Evolutionary conservation across 148 eudicot genomes (phyloP).

Genomic region (Camellia sinensis): DNA sequence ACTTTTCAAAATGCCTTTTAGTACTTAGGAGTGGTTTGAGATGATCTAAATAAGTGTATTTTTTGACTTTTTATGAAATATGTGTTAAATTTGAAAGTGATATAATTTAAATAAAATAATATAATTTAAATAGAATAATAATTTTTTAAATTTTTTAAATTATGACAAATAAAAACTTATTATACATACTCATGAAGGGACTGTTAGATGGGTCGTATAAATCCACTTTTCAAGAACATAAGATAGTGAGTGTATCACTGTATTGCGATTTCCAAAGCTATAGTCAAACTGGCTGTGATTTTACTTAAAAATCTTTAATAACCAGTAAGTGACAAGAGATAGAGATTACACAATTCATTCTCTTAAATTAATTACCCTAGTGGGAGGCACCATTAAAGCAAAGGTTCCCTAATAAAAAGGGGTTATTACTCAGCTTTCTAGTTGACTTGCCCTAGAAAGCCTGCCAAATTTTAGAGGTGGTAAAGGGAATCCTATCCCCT

Average conservation of each 20-base stretch:
- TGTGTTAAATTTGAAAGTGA: too few relatives aligned
- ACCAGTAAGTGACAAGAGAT: not conserved
- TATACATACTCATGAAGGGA: too few relatives aligned
- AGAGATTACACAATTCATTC: not conserved
- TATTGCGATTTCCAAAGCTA: slow-evolving; percentile 2
- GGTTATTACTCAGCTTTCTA: not conserved
- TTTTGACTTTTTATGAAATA: too few relatives aligned
- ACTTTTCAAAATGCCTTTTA: too few relatives aligned
- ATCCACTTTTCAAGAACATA: not conserved
- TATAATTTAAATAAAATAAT: too few relatives aligned
- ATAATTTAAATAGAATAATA: too few relatives aligned
- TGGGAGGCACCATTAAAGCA: slow-evolving; percentile 14
- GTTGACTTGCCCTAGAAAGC: slow-evolving; percentile 15
- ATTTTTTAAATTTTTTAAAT: too few relatives aligned
- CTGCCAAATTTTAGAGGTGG: not conserved
- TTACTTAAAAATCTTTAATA: not conserved
- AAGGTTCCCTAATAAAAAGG: slow-evolving; percentile 9
- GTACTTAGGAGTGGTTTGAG: too few relatives aligned
- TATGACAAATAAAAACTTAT: too few relatives aligned
- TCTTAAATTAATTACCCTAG: not conserved
- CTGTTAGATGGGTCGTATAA: too few relatives aligned
- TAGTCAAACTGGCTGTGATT: slow-evolving; percentile 1
- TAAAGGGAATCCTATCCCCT: not conserved
- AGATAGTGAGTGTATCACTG: not conserved
- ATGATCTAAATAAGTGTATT: too few relatives aligned